These are phyloP conservation scores for Daldinia loculata DNA, from an alignment of 495 filamentous ascomycete species.

Conservation along the genomic window DNA sequence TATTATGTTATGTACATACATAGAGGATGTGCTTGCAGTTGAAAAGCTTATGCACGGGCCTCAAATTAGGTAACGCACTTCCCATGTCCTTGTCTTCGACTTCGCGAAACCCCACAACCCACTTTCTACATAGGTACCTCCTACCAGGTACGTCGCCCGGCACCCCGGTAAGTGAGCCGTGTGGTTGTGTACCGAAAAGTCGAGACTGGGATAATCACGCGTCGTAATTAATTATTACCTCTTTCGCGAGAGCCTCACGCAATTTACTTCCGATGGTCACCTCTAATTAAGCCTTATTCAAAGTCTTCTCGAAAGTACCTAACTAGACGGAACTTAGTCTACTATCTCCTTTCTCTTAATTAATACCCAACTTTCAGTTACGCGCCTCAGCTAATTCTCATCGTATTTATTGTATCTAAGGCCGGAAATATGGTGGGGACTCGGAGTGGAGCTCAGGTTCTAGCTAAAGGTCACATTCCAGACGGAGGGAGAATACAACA, in stretches of 20 bases:
- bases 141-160: too few species aligned
- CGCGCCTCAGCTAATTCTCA: not conserved
- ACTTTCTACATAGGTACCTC: not conserved
- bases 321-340: not conserved
- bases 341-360: not conserved
- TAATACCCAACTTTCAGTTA: not conserved
- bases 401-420: not conserved
- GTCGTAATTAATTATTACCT: not conserved
- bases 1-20: not conserved
- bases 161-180: not conserved
- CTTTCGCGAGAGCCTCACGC: not conserved
- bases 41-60: not conserved
- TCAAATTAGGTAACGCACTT: not conserved
- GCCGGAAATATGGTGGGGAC: conserved; percentile 28
- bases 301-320: not conserved
- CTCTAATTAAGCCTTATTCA: not conserved
- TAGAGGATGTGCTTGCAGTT: not conserved
- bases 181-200: not conserved
- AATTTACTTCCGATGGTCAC: not conserved
- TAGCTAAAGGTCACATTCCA: conserved; percentile 2
- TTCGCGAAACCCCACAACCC: not conserved
- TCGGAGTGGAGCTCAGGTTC: conserved; percentile 22
- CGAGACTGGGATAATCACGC: not conserved
- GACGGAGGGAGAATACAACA: not conserved
- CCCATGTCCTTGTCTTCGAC: not conserved